phyloP scores from a whole-genome alignment of 176 grass and related monocot genomes.

The Oryza meyeriana region DNA sequence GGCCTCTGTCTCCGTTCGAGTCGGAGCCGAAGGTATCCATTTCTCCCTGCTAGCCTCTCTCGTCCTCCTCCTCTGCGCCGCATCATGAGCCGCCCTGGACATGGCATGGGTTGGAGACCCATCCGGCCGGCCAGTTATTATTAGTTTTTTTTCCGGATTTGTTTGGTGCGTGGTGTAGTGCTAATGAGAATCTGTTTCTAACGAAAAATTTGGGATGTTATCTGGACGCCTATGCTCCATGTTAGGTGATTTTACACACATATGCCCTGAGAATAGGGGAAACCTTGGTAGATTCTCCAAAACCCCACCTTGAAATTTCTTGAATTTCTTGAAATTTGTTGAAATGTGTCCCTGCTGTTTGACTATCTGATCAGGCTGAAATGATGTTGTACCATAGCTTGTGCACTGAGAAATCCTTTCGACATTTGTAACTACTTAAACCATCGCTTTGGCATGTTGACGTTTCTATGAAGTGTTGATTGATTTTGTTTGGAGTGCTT shows the following conservation, averaged over 20 bases:
- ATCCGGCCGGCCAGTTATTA: not conserved
- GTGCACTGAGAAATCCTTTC: not conserved
- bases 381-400: not conserved
- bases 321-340: constrained; percentile 1
- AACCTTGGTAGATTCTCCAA: not conserved
- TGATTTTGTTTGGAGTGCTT: not conserved
- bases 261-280: not conserved
- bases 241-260: not conserved
- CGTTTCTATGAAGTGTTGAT: not conserved
- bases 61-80: not conserved
- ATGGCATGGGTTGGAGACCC: no score
- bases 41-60: no score
- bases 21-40: not conserved
- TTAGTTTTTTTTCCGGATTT: not conserved
- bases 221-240: no score
- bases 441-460: not conserved
- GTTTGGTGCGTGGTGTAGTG: not conserved
- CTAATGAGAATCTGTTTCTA: no score
- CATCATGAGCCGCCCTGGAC: no score
- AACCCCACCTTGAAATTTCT: not conserved
- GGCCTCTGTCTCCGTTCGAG: not conserved
- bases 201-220: no score
- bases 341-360: not conserved
- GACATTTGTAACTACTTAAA: not conserved
- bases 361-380: not conserved